These are phyloP conservation scores for Candida quercuum DNA, from an alignment of 805 yeast species.

Conservation along the genomic window DNA sequence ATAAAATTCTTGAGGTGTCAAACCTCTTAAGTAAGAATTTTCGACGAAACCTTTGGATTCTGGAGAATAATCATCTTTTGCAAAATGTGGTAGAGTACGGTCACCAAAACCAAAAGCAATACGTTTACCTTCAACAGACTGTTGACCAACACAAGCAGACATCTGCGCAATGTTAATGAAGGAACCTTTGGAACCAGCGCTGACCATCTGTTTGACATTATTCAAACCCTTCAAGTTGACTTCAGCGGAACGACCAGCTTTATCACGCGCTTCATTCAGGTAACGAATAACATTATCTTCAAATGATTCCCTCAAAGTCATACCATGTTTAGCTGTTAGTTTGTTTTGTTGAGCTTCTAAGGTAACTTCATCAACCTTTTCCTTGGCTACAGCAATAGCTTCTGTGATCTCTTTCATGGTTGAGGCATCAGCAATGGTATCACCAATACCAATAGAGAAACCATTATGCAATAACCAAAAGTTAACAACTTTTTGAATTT, in stretches of 20 bases:
- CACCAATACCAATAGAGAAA: slow-evolving; percentile 99
- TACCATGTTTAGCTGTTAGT: slow-evolving; percentile 96
- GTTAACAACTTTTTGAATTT: slow-evolving; percentile 91
- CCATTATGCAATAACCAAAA: slow-evolving; percentile 96
- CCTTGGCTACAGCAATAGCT: slow-evolving; percentile 89
- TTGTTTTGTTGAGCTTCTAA: slow-evolving; percentile 85
- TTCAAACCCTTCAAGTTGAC: slow-evolving; percentile 89
- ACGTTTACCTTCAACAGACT: slow-evolving; percentile 99
- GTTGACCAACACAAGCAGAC: slow-evolving; percentile 99
- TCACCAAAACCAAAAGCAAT: slow-evolving; percentile 96
- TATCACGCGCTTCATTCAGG: slow-evolving; percentile 96
- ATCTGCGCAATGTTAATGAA: slow-evolving; percentile 97
- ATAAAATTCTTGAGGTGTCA: slow-evolving; percentile 97
- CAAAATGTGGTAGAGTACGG: slow-evolving; percentile 94
- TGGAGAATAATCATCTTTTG: slow-evolving; percentile 97
- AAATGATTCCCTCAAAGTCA: slow-evolving; percentile 97
- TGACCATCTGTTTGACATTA: slow-evolving; percentile 98
- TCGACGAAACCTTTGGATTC: slow-evolving; percentile 98
- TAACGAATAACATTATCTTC: slow-evolving; percentile 96
- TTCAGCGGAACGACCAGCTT: slow-evolving; percentile 98
- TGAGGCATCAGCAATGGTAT: slow-evolving; percentile 95
- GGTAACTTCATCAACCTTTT: slow-evolving; percentile 90
- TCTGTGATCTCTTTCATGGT: slow-evolving; percentile 93
- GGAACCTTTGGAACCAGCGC: slow-evolving; percentile 99
- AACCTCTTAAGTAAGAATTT: slow-evolving; percentile 93